Evolutionary conservation across 208 protist species (phyloP), one percentile per base, ranked within the genome.

Genomic region (Endotrypanum monterogeii): DNA sequence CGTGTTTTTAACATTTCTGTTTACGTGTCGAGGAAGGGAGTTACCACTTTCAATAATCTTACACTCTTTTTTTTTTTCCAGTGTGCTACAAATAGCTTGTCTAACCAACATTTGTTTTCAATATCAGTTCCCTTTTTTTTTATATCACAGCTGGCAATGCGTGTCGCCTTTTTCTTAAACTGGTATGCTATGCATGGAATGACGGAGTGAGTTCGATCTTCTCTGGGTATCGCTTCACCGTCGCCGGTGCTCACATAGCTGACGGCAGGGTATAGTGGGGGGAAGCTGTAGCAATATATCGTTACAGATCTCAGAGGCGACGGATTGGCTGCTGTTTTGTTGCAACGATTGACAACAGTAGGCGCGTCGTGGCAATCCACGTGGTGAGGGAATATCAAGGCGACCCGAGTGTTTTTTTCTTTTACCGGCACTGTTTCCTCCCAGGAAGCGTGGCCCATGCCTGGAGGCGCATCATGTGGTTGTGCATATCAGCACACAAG

Each of bases 21-120:
- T 8, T 44, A 23, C n/a, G n/a, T n/a, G 37, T 8, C 23, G 44
- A 11, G 44, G 44, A 5, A 48, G 44, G 5, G 44, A 48, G 44
- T 48, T 48, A n/a, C 60, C n/a, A 30, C 35, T 44, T 65, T 48
- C 23, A 44, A 65, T 11, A 7, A 12, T 2, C 1, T 25, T n/a
- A 7, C 7, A 3, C 55, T 48, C 48, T 44, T 71, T 71, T 66
- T 80, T 58, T 57, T 74, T 76, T 58, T 30, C 67, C 54, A 8
- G 63, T 66, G 7, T 54, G 58, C 58, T 23, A 7, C 54, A 23
- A 7, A 4, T 28, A 9, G 7, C 54, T 57, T 57, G 16, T 14
- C n/a, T 28, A 20, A 23, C 12, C 35, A 46, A 6, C 23, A 23
- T 65, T 20, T 46, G 3, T 14, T 25, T 28, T 65, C 23, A n/a